Base-by-base conservation (phyloP, 1,284 basidiomycete genomes). In the Austroboletus olivaceoglutinosus region DNA sequence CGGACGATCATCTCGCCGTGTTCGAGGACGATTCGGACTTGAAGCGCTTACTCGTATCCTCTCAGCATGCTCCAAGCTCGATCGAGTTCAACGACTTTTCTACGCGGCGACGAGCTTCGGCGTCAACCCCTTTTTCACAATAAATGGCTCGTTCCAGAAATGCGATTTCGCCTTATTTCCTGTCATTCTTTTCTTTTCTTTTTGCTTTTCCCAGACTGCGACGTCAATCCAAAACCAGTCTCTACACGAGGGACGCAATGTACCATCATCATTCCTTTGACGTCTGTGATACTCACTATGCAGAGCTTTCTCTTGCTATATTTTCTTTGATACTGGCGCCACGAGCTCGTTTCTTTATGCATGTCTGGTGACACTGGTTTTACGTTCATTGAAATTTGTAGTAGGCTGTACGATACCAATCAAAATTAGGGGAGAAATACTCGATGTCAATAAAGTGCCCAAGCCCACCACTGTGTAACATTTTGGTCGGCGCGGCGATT, bases 381-480 rank as follows among this genome's bases (percentile, higher is more conserved):
- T 41, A 45, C 37, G 40, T 39, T 43, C 33, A 33, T 30, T 27
- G 18, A 61, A 48, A 38, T 21, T 51, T 56, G 58, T 60, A 34
- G 40, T 48, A 56, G 45, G 25, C 7, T 63, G 29, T 66, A 66
- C 42, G 46, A 25, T 64, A 62, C 43, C 12, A 50, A 55, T 21
- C 39, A 38, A 23, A 43, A 52, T 40, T 48, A 60, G 5, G 22
- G 25, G 44, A 25, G 30, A 38, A 48, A 41, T 15, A 9, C 4
- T 48, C 33, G 21, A 50, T 34, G 21, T 51, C 11, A 18, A 27
- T 44, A 3, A 3, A 23, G 7, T 34, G n/a, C 33, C 33, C 13
- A 12, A 15, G 11, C 27, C 25, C 25, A n/a, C n/a, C n/a, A n/a
- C n/a, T n/a, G n/a, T n/a, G 27, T 7, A 29, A 12, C 27, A 29